Base-by-base conservation (phyloP, 2,329 filamentous ascomycete species). In the Geosmithia flava region DNA sequence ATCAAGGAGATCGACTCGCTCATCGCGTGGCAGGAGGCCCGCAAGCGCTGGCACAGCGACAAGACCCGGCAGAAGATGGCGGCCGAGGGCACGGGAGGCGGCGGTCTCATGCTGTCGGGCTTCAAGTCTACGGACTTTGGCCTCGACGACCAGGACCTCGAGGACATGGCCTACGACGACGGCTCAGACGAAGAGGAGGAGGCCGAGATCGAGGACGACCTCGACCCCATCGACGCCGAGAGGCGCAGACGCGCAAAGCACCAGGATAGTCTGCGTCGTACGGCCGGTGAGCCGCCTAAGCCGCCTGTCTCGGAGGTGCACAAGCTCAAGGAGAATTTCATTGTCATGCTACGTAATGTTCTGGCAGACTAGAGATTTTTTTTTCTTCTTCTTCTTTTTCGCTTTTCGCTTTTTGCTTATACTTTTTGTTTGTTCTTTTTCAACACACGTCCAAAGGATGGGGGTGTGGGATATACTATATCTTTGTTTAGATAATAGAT, bases 31-130 rank as follows among this genome's bases (percentile, higher is more conserved):
- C 93, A 98, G 64, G 87, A 90, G 61, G 87, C 87, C 42, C 76
- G 93, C 48, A 97, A 98, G 75, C 91, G 91, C 68, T 98, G 93
- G 93, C 93, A 98, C 62, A 82, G 91, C 52, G 88, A 95, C 67
- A 98, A 98, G 74, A 98, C 93, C 8, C 74, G 90, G 48, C 93
- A 97, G 69, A 98, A 98, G 75, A 97, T 98, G 93, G 93, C 93
- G 0, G 89, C 88, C 2, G 89, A 91, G 58, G 72, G 72, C 6
- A 37, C 33, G 11, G 33, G 33, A 11, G 33, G 33, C 33, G 33
- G 67, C 17, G 71, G 72, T 23, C 64, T 75, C 49, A 64, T 68
- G 47, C 73, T 75, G 7, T 77, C 75, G 8, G 79, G 71, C 20
- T 94, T 97, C 68, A 81, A 76, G 58, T 83, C 84, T 20, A 80